Evolutionary conservation across 2,329 filamentous ascomycete genomes (phyloP), one percentile per base, ranked within the genome.

Genomic region (Epicoccum sorghinum): DNA sequence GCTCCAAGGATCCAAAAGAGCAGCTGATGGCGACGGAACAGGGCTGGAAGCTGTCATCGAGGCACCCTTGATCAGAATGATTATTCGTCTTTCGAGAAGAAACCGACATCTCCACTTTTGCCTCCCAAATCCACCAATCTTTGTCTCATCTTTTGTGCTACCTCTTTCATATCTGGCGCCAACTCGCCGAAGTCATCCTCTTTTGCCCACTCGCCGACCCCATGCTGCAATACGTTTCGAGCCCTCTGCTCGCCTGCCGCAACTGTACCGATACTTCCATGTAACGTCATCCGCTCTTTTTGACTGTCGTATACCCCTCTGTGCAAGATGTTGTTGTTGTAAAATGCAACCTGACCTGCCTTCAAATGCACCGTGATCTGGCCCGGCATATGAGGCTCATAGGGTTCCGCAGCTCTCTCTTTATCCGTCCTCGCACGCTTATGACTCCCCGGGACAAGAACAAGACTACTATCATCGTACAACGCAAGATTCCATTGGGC

Each of bases 401-500:
- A 89, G 0, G 88, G 87, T 18, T 80, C 85, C 0, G 90, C 90
- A 6, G 67, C 73, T 10, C 90, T 80, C 80, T 96, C 92, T 0
- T 65, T 70, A 4, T 85, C 82, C 0, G 90, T 96, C 39, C 91
- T 78, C 30, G 89, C 83, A 6, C 91, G 83, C 25, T 71, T 76
- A 72, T 96, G 92, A 4, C 86, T 89, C 0, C 89, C 90, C 0
- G 91, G 91, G 0, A 96, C 84, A 0, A 95, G 86, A 7, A 96
- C 77, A 6, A 96, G 88, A 38, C 57, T 62, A 12, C 82, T 79
- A 70, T 96, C 92, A 32, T 88, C 84, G 70, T 86, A 92, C 7
- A 96, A 79, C 7, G 91, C 88, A 38, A 96, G 80, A 72, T 96
- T 96, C 84, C 91, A 96, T 78, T 96, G 92, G 33, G 91, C 88